phyloP scores from a whole-genome alignment of 495 filamentous ascomycete genomes.

The Aspergillus incahuasiensis region DNA sequence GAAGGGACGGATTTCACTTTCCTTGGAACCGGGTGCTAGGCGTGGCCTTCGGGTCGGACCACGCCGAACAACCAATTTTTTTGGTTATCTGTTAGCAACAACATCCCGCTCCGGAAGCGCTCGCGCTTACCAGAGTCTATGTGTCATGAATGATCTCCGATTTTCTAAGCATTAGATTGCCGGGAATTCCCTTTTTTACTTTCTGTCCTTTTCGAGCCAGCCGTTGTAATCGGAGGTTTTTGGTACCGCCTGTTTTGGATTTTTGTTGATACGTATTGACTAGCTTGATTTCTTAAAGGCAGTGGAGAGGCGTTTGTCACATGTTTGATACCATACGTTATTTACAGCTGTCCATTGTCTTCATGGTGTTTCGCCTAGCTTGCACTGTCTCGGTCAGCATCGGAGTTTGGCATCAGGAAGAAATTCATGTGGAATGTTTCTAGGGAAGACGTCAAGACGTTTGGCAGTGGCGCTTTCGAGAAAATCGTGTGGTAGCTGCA shows the following conservation, averaged over 20 bases:
- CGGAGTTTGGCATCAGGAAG: not conserved
- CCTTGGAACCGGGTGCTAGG: conserved; percentile 40
- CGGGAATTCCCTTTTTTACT: not conserved
- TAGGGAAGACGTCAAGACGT: not conserved
- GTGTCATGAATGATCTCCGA: not conserved
- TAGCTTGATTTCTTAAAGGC: conserved; percentile 22
- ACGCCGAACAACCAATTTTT: no score
- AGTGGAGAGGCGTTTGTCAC: conserved; percentile 29
- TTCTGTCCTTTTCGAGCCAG: conserved; percentile 9
- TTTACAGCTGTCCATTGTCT: not conserved
- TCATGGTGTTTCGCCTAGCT: not conserved
- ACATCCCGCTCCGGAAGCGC: not conserved
- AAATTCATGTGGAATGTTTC: not conserved
- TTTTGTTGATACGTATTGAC: not conserved
- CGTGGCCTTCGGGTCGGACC: not conserved
- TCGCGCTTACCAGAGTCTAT: not conserved
- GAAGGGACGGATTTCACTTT: conserved; percentile 47
- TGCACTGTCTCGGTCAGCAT: not conserved
- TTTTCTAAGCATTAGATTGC: not conserved
- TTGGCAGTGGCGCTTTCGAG: not conserved
- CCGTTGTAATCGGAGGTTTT: not conserved
- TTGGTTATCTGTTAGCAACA: not conserved
- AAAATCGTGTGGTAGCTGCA: not conserved
- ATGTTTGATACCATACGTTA: conserved; percentile 17
- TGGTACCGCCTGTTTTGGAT: not conserved